Percentiles rank a stretch among this genome's conserved stretches.
These are phyloP conservation scores for Aristolochia fimbriata DNA, from an alignment of 164 flowering plant genomes.

Conservation along the genomic window DNA sequence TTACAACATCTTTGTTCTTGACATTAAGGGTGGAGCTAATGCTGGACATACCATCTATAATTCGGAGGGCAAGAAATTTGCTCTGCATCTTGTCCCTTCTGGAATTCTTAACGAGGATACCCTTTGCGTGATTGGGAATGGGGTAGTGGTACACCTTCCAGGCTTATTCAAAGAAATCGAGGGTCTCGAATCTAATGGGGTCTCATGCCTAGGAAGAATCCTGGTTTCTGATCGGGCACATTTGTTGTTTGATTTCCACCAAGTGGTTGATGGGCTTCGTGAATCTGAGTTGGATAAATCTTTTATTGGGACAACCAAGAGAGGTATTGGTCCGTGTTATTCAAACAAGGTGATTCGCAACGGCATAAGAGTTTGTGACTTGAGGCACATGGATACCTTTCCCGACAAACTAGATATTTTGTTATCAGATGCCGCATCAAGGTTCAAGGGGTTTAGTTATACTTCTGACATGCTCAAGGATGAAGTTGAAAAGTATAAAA, in stretches of 20 bases:
- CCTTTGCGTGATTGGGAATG: slow-evolving; percentile 83
- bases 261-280: slow-evolving; percentile 75
- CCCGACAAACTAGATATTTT: slow-evolving; percentile 80
- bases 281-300: slow-evolving; percentile 84
- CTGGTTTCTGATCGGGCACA: slow-evolving; percentile 93
- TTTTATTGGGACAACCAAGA: slow-evolving; percentile 83
- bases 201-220: slow-evolving; percentile 76
- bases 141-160: slow-evolving; percentile 89
- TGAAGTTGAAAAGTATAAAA: slow-evolving; percentile 75
- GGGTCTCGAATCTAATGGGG: slow-evolving; percentile 73
- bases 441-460: slow-evolving; percentile 62
- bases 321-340: slow-evolving; percentile 92
- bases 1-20: not conserved
- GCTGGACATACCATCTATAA: slow-evolving; percentile 96
- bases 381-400: slow-evolving; percentile 92
- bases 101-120: slow-evolving; percentile 91
- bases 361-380: slow-evolving; percentile 82
- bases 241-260: slow-evolving; percentile 82
- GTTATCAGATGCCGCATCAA: slow-evolving; percentile 73
- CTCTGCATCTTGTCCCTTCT: slow-evolving; percentile 94
- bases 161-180: slow-evolving; percentile 80
- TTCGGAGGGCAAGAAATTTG: slow-evolving; percentile 90
- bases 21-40: slow-evolving; percentile 82
- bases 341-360: slow-evolving; percentile 77
- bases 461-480: slow-evolving; percentile 56